Evolutionary conservation across 495 filamentous ascomycete species (phyloP).

Genomic region (Rostrohypoxylon terebratum): DNA sequence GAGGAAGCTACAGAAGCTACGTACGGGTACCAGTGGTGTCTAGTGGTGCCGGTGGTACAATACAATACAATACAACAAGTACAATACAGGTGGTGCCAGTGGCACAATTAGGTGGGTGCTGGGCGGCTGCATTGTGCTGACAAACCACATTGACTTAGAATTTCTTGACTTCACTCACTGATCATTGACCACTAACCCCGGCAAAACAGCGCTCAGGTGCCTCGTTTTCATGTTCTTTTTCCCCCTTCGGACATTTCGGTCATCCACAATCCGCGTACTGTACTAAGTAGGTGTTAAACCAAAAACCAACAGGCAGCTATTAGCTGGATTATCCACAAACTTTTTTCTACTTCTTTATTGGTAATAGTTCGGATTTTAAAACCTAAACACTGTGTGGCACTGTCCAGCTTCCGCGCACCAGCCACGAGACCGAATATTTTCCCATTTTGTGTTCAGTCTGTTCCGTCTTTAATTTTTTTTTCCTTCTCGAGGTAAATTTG

Average conservation of each 20-base stretch:
- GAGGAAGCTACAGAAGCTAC: constrained; percentile 6
- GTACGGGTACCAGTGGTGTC: constrained; percentile 14
- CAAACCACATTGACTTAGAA: constrained; percentile 31
- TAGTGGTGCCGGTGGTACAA: neutral
- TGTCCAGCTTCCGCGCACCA: constrained; percentile 27
- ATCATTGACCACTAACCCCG: constrained; percentile 13
- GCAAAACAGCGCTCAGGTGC: neutral
- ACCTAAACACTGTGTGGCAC: constrained; percentile 39
- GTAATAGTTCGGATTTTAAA: constrained; percentile 11
- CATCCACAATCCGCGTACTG: constrained; percentile 17
- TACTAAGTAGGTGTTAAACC: constrained; percentile 19
- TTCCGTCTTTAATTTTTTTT: constrained; percentile 22
- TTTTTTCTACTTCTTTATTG: constrained; percentile 26
- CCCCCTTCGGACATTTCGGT: constrained; percentile 43
- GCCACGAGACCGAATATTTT: constrained; percentile 34
- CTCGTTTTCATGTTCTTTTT: constrained; percentile 9
- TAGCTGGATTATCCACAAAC: constrained; percentile 25
- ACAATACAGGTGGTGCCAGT: constrained; percentile 10
- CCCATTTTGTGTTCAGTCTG: neutral
- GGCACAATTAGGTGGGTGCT: constrained; percentile 31
- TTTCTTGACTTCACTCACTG: constrained; percentile 8
- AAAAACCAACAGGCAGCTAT: constrained; percentile 31
- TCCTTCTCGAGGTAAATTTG: constrained; percentile 7
- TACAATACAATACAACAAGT: too few species aligned
- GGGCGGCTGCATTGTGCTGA: constrained; percentile 37